A percentile compares a stretch with the other conserved stretches of the same genome.
phyloP scores from a whole-genome alignment of 345 rosid genomes.

The Brassica napus region DNA sequence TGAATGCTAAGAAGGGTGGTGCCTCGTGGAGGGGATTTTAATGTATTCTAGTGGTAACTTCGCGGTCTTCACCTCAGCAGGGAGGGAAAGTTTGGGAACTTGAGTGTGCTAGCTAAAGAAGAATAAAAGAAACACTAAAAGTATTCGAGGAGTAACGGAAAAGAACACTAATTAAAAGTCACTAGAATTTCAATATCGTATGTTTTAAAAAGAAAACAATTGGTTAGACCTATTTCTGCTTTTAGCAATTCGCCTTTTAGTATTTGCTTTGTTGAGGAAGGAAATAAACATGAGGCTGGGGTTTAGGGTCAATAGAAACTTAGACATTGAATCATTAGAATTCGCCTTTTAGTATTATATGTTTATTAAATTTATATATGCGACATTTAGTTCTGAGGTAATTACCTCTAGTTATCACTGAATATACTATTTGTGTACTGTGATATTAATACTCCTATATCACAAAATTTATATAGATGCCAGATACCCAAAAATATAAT shows the following conservation, averaged over 20 bases:
- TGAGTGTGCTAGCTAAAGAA: constrained; percentile 31
- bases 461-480: not conserved
- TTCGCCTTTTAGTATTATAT: not conserved
- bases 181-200: not conserved
- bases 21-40: not conserved
- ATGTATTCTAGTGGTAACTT: not conserved
- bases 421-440: not conserved
- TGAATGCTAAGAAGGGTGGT: not conserved
- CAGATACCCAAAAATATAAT: not conserved
- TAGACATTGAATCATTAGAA: constrained; percentile 7
- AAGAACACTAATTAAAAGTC: constrained; percentile 28
- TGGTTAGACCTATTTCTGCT: constrained; percentile 31
- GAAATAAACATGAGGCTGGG: constrained; percentile 41
- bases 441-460: not conserved
- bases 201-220: not conserved
- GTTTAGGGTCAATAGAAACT: constrained; percentile 35
- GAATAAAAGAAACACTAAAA: not conserved
- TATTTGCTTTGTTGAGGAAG: constrained; percentile 35
- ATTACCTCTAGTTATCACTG: not conserved
- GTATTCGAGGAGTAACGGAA: constrained; percentile 8
- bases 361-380: not conserved
- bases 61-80: not conserved
- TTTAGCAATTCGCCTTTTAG: constrained; percentile 27
- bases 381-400: not conserved
- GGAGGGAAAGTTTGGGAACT: constrained; percentile 10